Evolutionary conservation across 495 filamentous ascomycete species (phyloP), one percentile per base, ranked within the genome.

Genomic region (Antarctomyces pellizariae): DNA sequence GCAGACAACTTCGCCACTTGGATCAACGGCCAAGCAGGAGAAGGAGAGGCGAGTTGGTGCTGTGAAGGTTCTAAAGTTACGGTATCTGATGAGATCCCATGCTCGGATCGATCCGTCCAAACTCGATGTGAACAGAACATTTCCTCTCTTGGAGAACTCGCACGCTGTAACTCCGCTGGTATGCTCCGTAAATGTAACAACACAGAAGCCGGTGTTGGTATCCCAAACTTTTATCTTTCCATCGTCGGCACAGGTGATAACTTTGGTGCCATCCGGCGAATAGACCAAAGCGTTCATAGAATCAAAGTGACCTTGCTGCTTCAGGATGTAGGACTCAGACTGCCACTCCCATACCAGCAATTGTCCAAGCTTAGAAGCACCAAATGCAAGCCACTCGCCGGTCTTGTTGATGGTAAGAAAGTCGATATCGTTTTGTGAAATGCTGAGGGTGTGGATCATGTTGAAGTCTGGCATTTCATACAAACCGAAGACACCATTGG

Each of bases 221-320:
- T 97, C 86, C 86, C 86, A 97, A 17, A 97, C 75, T 47, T 97
- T 97, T 47, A 95, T 72, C 49, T 92, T 95, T 17, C 86, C 86
- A 46, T 97, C 86, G 39, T 97, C 86, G 10, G 84, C 75, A 2
- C 78, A 68, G 0, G 89, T 97, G 29, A 95, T 71, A 34, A 97
- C 74, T 15, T 76, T 70, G 41, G 86, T 75, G 5, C 86, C 83
- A 38, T 93, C 84, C 0, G 84, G 82, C 3, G 89, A 89, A 48
- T 95, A 95, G 7, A 70, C 71, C 4, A 97, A 55, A 5, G 84
- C 57, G 47, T 92, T 95, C 68, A 93, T 78, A n/a, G 79, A 71
- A 42, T 97, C 89, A 25, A 89, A 76, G 49, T 97, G 86, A 1
- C 84, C 84, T 49, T 95, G 86, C 41, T 97, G 86, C 47, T 95